phyloP scores from a whole-genome alignment of 2,329 filamentous ascomycete species.

The Epichloe elymi region DNA sequence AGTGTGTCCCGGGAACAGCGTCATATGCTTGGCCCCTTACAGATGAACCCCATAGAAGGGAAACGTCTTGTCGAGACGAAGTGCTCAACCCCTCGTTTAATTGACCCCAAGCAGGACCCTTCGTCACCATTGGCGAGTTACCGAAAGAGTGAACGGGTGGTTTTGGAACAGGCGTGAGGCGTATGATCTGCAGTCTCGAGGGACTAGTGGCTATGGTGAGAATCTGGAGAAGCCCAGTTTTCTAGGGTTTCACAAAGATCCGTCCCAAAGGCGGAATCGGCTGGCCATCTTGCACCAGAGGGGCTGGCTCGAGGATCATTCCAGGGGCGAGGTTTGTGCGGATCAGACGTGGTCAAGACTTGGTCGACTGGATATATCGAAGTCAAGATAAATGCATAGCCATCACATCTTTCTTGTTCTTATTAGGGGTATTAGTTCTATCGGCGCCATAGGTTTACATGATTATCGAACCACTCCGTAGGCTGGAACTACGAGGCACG shows the following conservation, averaged over 20 bases:
- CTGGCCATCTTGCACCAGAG: neutral
- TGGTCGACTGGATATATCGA: neutral
- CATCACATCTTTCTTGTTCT: neutral
- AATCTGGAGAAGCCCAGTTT: neutral
- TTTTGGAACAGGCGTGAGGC: conserved; percentile 32
- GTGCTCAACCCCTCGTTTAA: conserved; percentile 32
- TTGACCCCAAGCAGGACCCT: conserved; percentile 22
- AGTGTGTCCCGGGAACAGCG: conserved; percentile 50
- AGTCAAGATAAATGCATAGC: neutral
- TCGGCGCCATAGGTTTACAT: neutral
- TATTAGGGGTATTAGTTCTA: neutral
- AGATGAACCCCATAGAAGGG: conserved; percentile 12
- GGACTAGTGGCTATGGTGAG: neutral
- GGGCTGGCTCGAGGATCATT: no score
- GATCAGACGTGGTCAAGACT: no score
- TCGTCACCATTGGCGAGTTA: conserved; percentile 23
- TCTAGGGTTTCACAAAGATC: neutral
- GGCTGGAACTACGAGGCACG: neutral
- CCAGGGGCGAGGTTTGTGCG: no score
- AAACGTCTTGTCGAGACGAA: conserved; percentile 22
- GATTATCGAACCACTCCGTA: neutral
- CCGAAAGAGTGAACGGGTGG: conserved; percentile 39
- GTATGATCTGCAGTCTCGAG: neutral
- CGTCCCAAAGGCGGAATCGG: neutral
- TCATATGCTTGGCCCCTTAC: conserved; percentile 43